Evolutionary conservation across 768 basidiomycete species (phyloP).

Genomic region (Leccinum sublutescens): DNA sequence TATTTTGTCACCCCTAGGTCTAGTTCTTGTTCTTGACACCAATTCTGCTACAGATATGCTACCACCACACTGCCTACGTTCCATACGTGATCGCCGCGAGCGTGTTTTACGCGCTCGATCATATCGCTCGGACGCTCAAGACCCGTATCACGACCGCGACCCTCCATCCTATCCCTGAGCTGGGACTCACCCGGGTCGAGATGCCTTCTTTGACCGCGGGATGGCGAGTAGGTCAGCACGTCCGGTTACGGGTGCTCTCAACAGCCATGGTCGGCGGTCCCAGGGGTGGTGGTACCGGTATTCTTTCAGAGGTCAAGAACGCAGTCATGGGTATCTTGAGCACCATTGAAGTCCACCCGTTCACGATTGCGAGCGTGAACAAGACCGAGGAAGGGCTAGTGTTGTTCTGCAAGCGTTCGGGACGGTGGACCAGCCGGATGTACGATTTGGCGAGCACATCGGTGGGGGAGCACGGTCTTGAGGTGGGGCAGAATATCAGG

Average conservation of each 20-base stretch:
- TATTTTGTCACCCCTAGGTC: not conserved
- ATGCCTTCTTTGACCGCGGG: constrained; percentile 62
- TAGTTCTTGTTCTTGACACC: not conserved
- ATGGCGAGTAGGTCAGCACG: constrained; percentile 84
- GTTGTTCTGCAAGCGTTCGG: constrained; percentile 63
- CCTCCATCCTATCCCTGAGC: constrained; percentile 59
- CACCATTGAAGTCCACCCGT: constrained; percentile 71
- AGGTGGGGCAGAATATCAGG: constrained; percentile 30
- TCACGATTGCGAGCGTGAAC: constrained; percentile 73
- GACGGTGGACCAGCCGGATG: constrained; percentile 62
- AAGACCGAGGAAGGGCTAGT: constrained; percentile 58
- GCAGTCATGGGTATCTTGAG: constrained; percentile 48
- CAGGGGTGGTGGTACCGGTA: not conserved
- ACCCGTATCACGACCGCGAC: constrained; percentile 61
- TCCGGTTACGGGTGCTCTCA: constrained; percentile 67
- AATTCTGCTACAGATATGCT: constrained; percentile 34
- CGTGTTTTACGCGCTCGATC: constrained; percentile 57
- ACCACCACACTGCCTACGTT: constrained; percentile 50
- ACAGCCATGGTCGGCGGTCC: constrained; percentile 21
- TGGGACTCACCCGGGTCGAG: constrained; percentile 64
- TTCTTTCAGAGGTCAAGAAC: not conserved
- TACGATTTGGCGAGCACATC: constrained; percentile 47
- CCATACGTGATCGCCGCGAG: constrained; percentile 55
- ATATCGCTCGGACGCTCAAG: constrained; percentile 59
- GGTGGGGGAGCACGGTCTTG: constrained; percentile 27